phyloP scores from a whole-genome alignment of 768 basidiomycete genomes.

The Filobasidium wieringae region DNA sequence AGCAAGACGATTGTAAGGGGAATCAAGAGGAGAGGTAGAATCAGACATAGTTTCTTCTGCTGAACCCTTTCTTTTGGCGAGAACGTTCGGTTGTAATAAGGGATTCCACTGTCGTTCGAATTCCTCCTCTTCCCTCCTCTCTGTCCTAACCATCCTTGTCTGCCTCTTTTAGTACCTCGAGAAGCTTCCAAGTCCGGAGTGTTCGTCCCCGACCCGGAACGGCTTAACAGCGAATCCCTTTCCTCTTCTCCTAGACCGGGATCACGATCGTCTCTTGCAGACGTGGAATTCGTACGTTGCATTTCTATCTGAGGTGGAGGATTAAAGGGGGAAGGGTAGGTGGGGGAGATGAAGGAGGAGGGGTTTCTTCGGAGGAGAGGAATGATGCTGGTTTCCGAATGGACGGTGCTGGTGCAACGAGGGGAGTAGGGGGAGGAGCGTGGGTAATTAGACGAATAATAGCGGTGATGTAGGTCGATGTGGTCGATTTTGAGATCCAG shows the following conservation, averaged over 20 bases:
- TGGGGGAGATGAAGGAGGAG: no score
- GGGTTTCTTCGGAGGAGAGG: no score
- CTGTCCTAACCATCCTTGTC: not conserved
- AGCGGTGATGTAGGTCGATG: no score
- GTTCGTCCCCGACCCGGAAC: not conserved
- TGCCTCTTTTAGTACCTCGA: conserved; percentile 2
- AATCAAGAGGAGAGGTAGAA: not conserved
- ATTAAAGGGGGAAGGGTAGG: no score
- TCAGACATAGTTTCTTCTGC: not conserved
- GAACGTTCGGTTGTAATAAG: not conserved
- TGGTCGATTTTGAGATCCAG: no score
- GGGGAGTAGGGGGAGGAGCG: no score
- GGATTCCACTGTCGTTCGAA: conserved; percentile 2
- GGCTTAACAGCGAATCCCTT: not conserved
- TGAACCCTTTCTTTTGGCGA: not conserved
- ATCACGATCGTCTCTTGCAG: not conserved
- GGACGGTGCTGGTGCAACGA: no score
- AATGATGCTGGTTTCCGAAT: no score
- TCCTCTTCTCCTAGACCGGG: not conserved
- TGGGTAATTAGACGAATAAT: no score
- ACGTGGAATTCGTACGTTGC: not conserved
- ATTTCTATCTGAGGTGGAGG: not conserved
- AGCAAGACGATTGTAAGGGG: conserved; percentile 3
- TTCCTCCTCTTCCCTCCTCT: conserved; percentile 1
- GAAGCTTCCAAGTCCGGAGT: not conserved